Evolutionary conservation across 495 filamentous ascomycete species (phyloP).

Genomic region (Daldinia childiae): DNA sequence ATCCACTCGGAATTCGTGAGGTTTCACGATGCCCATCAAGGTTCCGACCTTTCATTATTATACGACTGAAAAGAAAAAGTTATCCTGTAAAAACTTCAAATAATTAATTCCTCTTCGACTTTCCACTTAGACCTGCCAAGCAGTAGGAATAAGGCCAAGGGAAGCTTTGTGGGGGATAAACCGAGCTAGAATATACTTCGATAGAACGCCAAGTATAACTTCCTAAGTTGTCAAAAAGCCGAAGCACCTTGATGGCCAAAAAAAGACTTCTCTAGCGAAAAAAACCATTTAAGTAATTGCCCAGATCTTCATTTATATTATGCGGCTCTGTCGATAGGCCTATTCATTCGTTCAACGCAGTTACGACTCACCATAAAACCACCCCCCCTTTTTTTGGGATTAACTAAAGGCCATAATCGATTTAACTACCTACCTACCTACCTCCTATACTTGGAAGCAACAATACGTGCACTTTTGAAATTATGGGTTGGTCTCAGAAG

Average conservation of each 20-base stretch:
- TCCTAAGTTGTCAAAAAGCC: slow-evolving; percentile 5
- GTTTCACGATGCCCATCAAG: background rate
- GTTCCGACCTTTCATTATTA: background rate
- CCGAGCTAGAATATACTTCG: slow-evolving; percentile 4
- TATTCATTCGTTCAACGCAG: background rate
- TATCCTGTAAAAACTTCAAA: background rate
- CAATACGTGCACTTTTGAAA: background rate
- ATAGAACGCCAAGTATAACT: slow-evolving; percentile 18
- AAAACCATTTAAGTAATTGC: background rate
- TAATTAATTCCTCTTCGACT: background rate
- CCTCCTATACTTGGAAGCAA: background rate
- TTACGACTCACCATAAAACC: background rate
- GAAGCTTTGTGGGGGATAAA: slow-evolving; percentile 12
- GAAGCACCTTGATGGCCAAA: slow-evolving; percentile 32
- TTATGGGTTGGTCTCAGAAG: slow-evolving; percentile 1
- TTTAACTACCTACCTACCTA: background rate
- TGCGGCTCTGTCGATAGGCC: slow-evolving; percentile 20
- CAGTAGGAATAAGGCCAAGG: slow-evolving; percentile 1
- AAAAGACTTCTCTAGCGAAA: background rate
- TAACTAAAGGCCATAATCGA: slow-evolving; percentile 1
- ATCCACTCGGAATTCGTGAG: background rate
- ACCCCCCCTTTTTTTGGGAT: background rate
- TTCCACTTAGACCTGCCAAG: slow-evolving; percentile 12
- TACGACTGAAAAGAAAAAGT: background rate
- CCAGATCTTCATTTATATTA: slow-evolving; percentile 11